A percentile compares a stretch with the other conserved stretches of the same genome.
phyloP scores from a whole-genome alignment of 2,329 filamentous ascomycete species.

The Tolypocladium sp. region DNA sequence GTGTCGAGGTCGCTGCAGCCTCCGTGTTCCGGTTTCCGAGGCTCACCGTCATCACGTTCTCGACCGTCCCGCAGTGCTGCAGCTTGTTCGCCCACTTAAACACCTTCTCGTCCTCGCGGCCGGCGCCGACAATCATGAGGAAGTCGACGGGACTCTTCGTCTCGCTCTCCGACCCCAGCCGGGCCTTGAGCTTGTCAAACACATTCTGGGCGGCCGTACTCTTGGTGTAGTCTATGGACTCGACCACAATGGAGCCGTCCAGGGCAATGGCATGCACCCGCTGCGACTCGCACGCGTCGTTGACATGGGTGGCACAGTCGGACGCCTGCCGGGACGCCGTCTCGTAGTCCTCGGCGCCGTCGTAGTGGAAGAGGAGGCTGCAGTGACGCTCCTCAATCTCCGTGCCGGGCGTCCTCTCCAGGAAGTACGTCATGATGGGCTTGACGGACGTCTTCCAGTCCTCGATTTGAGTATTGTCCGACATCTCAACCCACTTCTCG shows the following conservation, averaged over 20 bases:
- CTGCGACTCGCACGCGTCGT: slow-evolving; percentile 80
- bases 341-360: slow-evolving; percentile 67
- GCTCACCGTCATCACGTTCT: slow-evolving; percentile 75
- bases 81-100: slow-evolving; percentile 90
- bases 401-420: slow-evolving; percentile 80
- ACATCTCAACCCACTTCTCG: slow-evolving; percentile 68
- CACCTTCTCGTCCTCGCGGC: slow-evolving; percentile 85
- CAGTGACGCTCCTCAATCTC: slow-evolving; percentile 88
- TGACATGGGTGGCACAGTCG: slow-evolving; percentile 90
- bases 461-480: slow-evolving; percentile 58
- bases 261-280: slow-evolving; percentile 75
- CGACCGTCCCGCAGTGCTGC: slow-evolving; percentile 45
- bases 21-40: slow-evolving; percentile 83
- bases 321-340: slow-evolving; percentile 70
- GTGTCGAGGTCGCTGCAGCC: slow-evolving; percentile 74
- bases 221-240: slow-evolving; percentile 82
- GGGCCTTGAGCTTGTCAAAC: slow-evolving; percentile 47
- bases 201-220: slow-evolving; percentile 70
- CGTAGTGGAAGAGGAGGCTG: slow-evolving; percentile 85
- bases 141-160: slow-evolving; percentile 58
- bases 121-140: slow-evolving; percentile 81
- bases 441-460: slow-evolving; percentile 79
- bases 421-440: slow-evolving; percentile 79
- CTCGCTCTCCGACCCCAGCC: slow-evolving; percentile 17
- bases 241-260: slow-evolving; percentile 73